Evolutionary conservation across 208 protist genomes (phyloP).

Genomic region (Leishmania mexicana): DNA sequence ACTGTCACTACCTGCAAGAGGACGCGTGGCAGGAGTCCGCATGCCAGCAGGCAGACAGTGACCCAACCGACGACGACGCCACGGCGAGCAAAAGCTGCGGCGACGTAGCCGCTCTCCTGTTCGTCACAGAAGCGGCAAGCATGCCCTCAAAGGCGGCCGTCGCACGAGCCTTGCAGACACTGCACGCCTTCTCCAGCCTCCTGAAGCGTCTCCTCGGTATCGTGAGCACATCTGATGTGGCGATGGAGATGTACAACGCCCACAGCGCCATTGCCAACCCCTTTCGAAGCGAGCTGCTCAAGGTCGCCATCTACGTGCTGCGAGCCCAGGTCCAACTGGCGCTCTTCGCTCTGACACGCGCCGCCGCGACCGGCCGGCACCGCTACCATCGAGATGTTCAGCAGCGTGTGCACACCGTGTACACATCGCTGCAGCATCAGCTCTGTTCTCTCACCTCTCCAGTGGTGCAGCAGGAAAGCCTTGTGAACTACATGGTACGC

Average conservation of each 20-base stretch:
- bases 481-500: constrained; percentile 87
- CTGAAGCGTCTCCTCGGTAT: constrained; percentile 56
- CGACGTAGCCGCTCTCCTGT: neutral
- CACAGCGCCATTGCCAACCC: constrained; percentile 69
- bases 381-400: constrained; percentile 24
- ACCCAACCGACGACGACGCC: constrained; percentile 1
- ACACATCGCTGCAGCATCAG: constrained; percentile 55
- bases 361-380: constrained; percentile 2
- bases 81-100: neutral
- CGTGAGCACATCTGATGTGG: constrained; percentile 74
- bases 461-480: constrained; percentile 54
- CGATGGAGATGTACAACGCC: constrained; percentile 79
- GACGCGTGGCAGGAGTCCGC: constrained; percentile 29
- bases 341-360: constrained; percentile 40
- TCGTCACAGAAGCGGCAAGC: neutral
- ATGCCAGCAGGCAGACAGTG: constrained; percentile 2
- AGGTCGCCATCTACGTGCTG: constrained; percentile 68
- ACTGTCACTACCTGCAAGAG: constrained; percentile 51
- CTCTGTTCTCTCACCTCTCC: constrained; percentile 52
- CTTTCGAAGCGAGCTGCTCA: constrained; percentile 66
- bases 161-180: constrained; percentile 9
- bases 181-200: constrained; percentile 28
- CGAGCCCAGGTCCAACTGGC: constrained; percentile 43
- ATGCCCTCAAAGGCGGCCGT: constrained; percentile 12
- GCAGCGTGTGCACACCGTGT: constrained; percentile 30